Evolutionary conservation across 345 rosid genomes (phyloP), one percentile per base, ranked within the genome.

Genomic region (Lepidium africanum): DNA sequence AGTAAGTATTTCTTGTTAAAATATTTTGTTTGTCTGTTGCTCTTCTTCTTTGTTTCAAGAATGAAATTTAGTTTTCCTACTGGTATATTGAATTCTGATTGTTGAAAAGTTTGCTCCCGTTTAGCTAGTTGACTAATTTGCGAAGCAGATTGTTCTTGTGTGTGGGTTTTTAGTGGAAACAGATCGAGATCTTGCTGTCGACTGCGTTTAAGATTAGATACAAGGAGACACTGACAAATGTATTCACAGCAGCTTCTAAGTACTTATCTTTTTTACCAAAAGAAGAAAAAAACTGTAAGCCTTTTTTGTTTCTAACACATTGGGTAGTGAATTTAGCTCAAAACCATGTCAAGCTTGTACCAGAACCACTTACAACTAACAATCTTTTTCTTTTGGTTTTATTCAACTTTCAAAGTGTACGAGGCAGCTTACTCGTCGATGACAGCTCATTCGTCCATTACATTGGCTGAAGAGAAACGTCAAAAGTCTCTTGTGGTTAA

Each of bases 361-460:
- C 45, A 16, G 33, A 23, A 7, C 14, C 30, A 9, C 36, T 32
- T 10, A 45, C 32, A 37, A 6, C 2, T 5, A 56, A 37, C 15
- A 56, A 33, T 32, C 4, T 12, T 11, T 15, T 36, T 48, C 7
- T 2, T 19, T 43, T 10, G 36, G 36, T 67, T 27, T 49, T 19
- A 16, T 8, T 70, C 15, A 51, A 47, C 43, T 72, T 0, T 56
- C 62, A 69, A 36, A 91, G 96, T 94, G 80, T 84, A 86, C 4
- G 95, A 84, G 69, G 90, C 92, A 52, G 99, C 96, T 71, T 90
- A 81, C 64, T 73, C 80, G 19, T 91, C 97, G 17, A 82, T 86
- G 89, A 64, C 74, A 27, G 85, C 87, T n/a, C n/a, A n/a, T n/a
- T n/a, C n/a, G n/a, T n/a, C n/a, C n/a, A n/a, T n/a, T n/a, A n/a